Evolutionary conservation across 1,139 yeast genomes (phyloP).

Genomic region (Pichia sp.): DNA sequence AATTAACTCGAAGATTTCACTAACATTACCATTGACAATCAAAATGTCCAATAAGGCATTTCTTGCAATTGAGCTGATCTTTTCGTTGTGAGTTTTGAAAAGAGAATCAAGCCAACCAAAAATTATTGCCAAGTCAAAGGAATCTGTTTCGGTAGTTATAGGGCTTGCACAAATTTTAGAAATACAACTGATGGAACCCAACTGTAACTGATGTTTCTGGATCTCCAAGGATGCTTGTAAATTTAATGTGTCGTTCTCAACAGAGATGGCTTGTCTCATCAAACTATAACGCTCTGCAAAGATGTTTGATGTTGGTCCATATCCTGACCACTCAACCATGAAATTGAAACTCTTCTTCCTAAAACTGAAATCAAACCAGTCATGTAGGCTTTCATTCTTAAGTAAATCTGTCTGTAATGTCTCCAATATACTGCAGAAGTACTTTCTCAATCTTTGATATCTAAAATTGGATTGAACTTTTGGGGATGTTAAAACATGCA

Average conservation of each 20-base stretch:
- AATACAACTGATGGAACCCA: constrained; percentile 75
- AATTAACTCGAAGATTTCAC: constrained; percentile 53
- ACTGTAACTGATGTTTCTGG: constrained; percentile 65
- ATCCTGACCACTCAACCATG: constrained; percentile 92
- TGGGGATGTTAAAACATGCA: constrained; percentile 50
- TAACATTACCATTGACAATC: constrained; percentile 46
- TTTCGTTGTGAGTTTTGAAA: constrained; percentile 50
- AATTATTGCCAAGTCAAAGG: constrained; percentile 64
- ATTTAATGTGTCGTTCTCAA: constrained; percentile 40
- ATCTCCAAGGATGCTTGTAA: constrained; percentile 76
- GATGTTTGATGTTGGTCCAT: constrained; percentile 55
- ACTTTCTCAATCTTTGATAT: constrained; percentile 69
- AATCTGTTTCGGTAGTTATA: constrained; percentile 43
- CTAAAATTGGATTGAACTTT: constrained; percentile 59
- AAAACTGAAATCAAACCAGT: constrained; percentile 78
- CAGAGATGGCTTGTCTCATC: constrained; percentile 44
- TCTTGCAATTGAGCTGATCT: constrained; percentile 56
- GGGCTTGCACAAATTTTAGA: constrained; percentile 68
- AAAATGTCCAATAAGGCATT: constrained; percentile 67
- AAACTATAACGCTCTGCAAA: constrained; percentile 59
- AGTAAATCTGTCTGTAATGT: constrained; percentile 40
- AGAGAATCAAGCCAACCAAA: constrained; percentile 75
- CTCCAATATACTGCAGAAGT: constrained; percentile 72
- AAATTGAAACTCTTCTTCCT: constrained; percentile 75
- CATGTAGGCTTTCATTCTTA: constrained; percentile 27